phyloP scores from a whole-genome alignment of 371 early-diverging fungal genomes.

The Zychaea mexicana region DNA sequence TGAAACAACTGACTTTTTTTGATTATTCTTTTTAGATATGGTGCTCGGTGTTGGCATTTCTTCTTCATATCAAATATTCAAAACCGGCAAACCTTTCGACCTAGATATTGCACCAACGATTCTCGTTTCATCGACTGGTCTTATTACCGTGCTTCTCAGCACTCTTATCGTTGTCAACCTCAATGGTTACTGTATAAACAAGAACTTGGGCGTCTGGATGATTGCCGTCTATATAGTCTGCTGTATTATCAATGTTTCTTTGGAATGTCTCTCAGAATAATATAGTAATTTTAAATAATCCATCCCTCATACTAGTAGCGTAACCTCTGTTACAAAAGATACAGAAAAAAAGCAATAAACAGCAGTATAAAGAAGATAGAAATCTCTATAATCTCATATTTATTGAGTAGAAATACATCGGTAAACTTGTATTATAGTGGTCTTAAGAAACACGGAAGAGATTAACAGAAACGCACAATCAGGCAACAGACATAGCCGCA shows the following conservation, averaged over 20 bases:
- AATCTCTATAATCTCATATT: too few species aligned
- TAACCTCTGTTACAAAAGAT: neutral
- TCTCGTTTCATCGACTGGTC: conserved; percentile 49
- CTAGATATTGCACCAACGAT: conserved; percentile 61
- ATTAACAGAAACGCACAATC: too few species aligned
- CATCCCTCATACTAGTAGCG: neutral
- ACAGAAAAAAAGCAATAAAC: neutral
- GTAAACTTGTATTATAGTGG: too few species aligned
- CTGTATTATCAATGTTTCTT: conserved; percentile 41
- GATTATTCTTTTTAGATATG: conserved; percentile 47
- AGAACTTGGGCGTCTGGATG: conserved; percentile 53
- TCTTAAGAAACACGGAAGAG: too few species aligned
- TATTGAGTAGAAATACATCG: too few species aligned
- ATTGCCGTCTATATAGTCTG: conserved; percentile 46
- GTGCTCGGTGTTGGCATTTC: conserved; percentile 79
- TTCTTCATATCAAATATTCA: conserved; percentile 54
- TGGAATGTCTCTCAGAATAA: conserved; percentile 27
- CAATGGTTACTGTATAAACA: conserved; percentile 50
- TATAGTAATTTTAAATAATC: too few species aligned
- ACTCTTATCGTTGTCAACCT: conserved; percentile 52
- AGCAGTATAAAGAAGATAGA: too few species aligned
- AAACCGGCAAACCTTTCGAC: conserved; percentile 37
- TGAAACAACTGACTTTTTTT: neutral
- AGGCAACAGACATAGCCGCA: too few species aligned
- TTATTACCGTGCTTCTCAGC: conserved; percentile 51